Evolutionary conservation across 31 red algal species (phyloP).

Genomic region (Bonnemaisonia californica): DNA sequence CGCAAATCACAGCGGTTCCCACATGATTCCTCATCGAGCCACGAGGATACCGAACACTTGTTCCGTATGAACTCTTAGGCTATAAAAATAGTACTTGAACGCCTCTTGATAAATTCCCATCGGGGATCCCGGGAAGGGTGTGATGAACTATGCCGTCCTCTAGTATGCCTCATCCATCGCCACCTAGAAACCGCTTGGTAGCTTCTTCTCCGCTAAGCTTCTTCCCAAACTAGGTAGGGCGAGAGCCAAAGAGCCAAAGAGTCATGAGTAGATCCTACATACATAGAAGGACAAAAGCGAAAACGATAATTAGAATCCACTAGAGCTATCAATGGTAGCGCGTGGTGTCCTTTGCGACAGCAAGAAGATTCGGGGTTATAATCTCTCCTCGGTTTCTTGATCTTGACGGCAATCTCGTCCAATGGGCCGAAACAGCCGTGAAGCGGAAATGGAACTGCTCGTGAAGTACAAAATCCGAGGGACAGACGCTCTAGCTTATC

Average conservation of each 20-base stretch:
- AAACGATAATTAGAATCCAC: constrained; percentile 1
- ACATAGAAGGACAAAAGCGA: too few relatives aligned
- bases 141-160: not conserved
- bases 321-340: not conserved
- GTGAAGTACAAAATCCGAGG: too few relatives aligned
- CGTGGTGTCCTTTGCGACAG: constrained; percentile 2
- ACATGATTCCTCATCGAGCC: not conserved
- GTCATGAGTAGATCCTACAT: constrained; percentile 16
- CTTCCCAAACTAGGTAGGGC: not conserved
- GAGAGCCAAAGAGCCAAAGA: not conserved
- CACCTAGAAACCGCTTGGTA: not conserved
- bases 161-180: constrained; percentile 4
- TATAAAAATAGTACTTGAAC: constrained; percentile 4
- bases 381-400: too few relatives aligned
- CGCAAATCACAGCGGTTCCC: too few relatives aligned
- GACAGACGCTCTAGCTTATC: too few relatives aligned
- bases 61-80: not conserved
- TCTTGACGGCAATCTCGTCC: too few relatives aligned
- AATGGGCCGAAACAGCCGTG: too few relatives aligned
- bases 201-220: not conserved
- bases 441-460: too few relatives aligned
- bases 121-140: not conserved
- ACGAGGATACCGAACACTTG: not conserved
- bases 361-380: too few relatives aligned
- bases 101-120: not conserved